Conservation (phyloP, 1,284 basidiomycete genomes). For the Ustilago tritici region DNA sequence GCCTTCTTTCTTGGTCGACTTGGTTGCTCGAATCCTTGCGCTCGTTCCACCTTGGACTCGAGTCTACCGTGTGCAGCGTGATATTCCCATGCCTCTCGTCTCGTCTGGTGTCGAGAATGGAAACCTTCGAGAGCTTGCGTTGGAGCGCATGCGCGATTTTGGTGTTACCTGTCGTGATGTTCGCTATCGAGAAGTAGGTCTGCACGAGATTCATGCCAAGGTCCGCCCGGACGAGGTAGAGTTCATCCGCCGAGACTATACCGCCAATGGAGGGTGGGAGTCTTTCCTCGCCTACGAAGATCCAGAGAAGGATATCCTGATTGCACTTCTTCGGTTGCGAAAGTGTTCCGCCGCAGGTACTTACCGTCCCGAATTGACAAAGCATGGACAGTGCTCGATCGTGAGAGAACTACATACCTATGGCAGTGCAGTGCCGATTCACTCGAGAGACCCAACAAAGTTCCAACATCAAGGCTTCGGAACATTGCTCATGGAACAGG, state of each 20-base stretch:
- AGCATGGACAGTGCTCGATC: slow-evolving; percentile 84
- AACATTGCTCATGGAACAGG: slow-evolving; percentile 98
- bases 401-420: slow-evolving; percentile 99
- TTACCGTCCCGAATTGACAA: slow-evolving; percentile 90
- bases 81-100: slow-evolving; percentile 67
- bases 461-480: slow-evolving; percentile 83
- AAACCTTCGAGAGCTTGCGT: slow-evolving; percentile 92
- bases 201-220: slow-evolving; percentile 98
- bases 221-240: slow-evolving; percentile 96
- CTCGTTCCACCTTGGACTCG: slow-evolving; percentile 98
- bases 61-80: slow-evolving; percentile 85
- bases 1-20: slow-evolving; percentile 95
- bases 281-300: slow-evolving; percentile 99
- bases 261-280: slow-evolving; percentile 96
- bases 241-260: slow-evolving; percentile 94
- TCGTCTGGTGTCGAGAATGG: slow-evolving; percentile 99
- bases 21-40: slow-evolving; percentile 94
- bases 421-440: slow-evolving; percentile 96
- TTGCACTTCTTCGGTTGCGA: slow-evolving; percentile 89
- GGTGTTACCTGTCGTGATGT: slow-evolving; percentile 98
- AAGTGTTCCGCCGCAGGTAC: slow-evolving; percentile 97
- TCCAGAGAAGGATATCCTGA: slow-evolving; percentile 93
- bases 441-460: slow-evolving; percentile 95
- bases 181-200: slow-evolving; percentile 95
- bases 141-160: slow-evolving; percentile 99